Evolutionary conservation across 2,329 filamentous ascomycete genomes (phyloP).

Genomic region (Microsporum canis): DNA sequence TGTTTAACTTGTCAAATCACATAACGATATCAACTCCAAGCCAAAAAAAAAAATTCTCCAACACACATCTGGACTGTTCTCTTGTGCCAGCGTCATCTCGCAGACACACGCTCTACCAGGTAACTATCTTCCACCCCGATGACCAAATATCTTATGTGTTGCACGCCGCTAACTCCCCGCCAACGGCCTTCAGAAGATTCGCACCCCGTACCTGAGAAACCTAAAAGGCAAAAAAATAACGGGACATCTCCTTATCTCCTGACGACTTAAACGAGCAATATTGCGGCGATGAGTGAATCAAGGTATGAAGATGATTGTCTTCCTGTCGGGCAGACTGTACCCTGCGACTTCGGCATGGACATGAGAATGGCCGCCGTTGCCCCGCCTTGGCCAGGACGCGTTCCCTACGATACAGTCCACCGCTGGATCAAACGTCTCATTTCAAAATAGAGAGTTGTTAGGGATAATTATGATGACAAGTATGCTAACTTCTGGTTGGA

Average conservation of each 20-base stretch:
- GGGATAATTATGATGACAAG: background rate
- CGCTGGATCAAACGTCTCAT: background rate
- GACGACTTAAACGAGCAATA: background rate
- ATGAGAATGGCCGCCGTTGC: background rate
- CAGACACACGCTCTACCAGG: background rate
- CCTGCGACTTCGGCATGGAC: background rate
- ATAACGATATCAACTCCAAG: background rate
- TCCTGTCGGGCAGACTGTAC: background rate
- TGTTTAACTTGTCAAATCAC: background rate
- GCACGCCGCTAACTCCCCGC: background rate
- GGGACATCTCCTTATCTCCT: background rate
- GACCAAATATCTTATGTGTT: background rate
- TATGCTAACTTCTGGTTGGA: slow-evolving; percentile 10
- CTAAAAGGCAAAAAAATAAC: background rate
- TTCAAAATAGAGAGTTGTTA: background rate
- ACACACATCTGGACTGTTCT: background rate
- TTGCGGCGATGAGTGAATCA: background rate
- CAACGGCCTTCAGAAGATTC: background rate
- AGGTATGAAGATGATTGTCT: background rate
- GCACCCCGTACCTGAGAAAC: background rate
- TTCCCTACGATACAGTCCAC: background rate
- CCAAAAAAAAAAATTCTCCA: background rate
- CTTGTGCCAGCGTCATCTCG: background rate
- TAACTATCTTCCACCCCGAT: background rate
- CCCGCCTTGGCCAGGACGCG: background rate